Evolutionary conservation across 1,284 basidiomycete species (phyloP).

Genomic region (Ustilago nuda): DNA sequence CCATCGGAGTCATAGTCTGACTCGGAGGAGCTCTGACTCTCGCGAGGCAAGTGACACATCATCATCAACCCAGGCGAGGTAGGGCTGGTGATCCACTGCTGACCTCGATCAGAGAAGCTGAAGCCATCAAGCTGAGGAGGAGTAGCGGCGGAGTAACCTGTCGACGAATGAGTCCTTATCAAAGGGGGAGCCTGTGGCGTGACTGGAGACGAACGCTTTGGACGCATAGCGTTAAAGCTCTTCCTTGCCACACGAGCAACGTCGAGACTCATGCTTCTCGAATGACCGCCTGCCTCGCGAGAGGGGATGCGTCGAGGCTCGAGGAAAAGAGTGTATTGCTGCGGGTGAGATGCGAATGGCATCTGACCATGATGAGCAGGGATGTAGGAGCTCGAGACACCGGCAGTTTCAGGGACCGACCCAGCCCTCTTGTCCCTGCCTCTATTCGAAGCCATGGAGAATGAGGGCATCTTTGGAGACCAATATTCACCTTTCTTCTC

Average conservation of each 20-base stretch:
- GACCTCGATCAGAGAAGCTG: not conserved
- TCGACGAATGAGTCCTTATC: not conserved
- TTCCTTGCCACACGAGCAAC: constrained; percentile 16
- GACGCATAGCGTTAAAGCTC: constrained; percentile 20
- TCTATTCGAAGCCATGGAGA: not conserved
- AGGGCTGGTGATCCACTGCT: not conserved
- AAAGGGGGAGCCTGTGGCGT: not conserved
- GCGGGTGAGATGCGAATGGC: constrained; percentile 6
- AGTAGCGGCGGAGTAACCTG: not conserved
- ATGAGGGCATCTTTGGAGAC: not conserved
- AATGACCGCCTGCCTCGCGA: not conserved
- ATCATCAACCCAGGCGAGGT: not conserved
- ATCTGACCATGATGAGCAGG: not conserved
- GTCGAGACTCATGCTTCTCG: constrained; percentile 30
- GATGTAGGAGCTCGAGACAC: not conserved
- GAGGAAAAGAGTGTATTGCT: not conserved
- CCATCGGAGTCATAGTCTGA: not conserved
- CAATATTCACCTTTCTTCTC: not conserved
- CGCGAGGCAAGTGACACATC: constrained; percentile 17
- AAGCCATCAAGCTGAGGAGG: constrained; percentile 10
- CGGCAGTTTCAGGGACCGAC: not conserved
- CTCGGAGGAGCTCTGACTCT: constrained; percentile 23
- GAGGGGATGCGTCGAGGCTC: not conserved
- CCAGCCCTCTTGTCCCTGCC: not conserved
- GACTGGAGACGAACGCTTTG: not conserved